Evolutionary conservation across 441 rosid genomes (phyloP), one percentile per base, ranked within the genome.

Genomic region (Omphalea diandra): DNA sequence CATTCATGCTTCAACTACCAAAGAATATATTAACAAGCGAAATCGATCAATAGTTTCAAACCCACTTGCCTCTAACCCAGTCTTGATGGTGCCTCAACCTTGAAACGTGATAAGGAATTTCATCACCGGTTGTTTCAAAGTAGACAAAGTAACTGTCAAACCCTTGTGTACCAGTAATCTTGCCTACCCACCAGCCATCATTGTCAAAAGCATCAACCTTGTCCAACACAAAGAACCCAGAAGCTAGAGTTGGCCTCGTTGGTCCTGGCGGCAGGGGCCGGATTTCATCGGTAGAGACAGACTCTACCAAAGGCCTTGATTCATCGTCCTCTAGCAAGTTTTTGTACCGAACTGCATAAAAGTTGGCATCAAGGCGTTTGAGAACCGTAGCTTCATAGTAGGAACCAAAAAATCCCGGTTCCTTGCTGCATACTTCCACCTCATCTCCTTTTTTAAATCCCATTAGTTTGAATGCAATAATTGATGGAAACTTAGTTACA

Each of bases 371-470:
- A 55, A 55, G 14, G 3, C 10, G 14, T 0, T 32, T 31, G 10
- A 11, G 6, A 11, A 17, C 32, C 4, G 4, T 57, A 38, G 79
- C 82, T 8, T 36, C 32, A 43, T 43, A 70, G 72, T 80, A 76
- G 29, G 84, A 80, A 2, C 84, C 81, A 0, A 52, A 33, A 54
- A 67, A 73, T 32, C 83, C 76, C 8, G 67, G 75, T 61, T 74
- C 78, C 17, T 63, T 74, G 75, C 83, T 73, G 69, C 78, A 69
- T 4, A 67, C 73, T 68, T 83, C 80, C 7, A 83, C 75, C 2
- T 7, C n/a, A n/a, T n/a, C n/a, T n/a, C n/a, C n/a, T 0, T 3
- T 73, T 59, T 17, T 73, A n/a, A n/a, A n/a, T n/a, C n/a, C n/a
- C n/a, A n/a, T n/a, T n/a, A n/a, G n/a, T n/a, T n/a, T n/a, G n/a